phyloP scores from a whole-genome alignment of 352 stramenopile genomes.

The Pythium coloratum region DNA sequence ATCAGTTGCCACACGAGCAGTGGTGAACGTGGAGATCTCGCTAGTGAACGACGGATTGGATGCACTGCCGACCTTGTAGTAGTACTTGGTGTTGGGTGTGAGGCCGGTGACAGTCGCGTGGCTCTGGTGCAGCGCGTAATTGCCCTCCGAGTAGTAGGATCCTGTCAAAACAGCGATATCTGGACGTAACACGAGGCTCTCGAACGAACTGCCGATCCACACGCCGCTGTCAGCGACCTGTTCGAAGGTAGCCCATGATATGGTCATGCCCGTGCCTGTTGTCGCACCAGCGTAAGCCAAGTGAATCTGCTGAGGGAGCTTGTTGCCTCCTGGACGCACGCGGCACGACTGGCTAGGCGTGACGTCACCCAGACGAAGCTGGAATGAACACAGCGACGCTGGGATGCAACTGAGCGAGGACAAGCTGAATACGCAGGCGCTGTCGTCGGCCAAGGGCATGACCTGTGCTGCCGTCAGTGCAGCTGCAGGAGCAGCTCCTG shows the following conservation, averaged over 20 bases:
- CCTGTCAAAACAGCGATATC: constrained; percentile 5
- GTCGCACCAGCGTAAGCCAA: constrained; percentile 28
- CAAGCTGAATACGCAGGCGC: no score
- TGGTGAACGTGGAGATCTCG: constrained; percentile 16
- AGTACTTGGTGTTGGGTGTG: constrained; percentile 28
- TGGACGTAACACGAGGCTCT: constrained; percentile 1
- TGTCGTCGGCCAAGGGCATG: no score
- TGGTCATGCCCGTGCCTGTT: constrained; percentile 31
- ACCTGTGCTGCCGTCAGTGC: no score
- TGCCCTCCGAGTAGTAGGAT: constrained; percentile 26
- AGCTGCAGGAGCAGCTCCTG: no score
- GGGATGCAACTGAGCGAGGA: no score
- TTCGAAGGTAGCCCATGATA: constrained; percentile 32
- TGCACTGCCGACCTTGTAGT: constrained; percentile 30
- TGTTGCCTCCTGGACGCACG: constrained; percentile 7
- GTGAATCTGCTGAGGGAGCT: constrained; percentile 33
- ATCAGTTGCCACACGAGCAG: constrained; percentile 17
- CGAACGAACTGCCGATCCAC: constrained; percentile 20
- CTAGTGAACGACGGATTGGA: background rate
- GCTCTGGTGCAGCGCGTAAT: constrained; percentile 27
- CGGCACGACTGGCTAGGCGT: constrained; percentile 28
- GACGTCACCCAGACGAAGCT: constrained; percentile 20
- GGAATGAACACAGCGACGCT: no score
- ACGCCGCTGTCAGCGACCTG: constrained; percentile 17
- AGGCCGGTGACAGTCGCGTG: constrained; percentile 29